Base-by-base conservation (phyloP, 2,329 filamentous ascomycete genomes). In the Atkinsonella hypoxylon region DNA sequence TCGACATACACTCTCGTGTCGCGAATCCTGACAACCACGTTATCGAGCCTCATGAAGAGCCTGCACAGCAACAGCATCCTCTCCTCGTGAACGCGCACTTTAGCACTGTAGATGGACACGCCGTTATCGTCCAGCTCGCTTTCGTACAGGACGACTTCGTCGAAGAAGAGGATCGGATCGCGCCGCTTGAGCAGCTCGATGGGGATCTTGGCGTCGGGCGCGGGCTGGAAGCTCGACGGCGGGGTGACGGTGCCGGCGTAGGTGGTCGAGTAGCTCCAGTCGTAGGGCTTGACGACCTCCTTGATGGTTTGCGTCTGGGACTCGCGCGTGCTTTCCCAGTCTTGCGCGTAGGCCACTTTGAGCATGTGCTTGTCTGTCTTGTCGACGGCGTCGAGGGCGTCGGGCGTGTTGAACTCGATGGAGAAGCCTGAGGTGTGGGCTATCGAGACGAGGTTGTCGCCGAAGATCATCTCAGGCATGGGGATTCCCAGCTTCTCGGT, bases 381-480 rank as follows among this genome's bases (percentile, higher is more conserved):
- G 72, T 95, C 91, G 46, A 98, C 93, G 53, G 77, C 75, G 67
- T 96, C 89, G 56, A 98, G 77, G 22, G 91, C 93, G 64, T 91
- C 88, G 59, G 82, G 86, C 20, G 93, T 86, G 64, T 85, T 85
- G 74, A 97, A 98, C 49, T 77, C 71, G 55, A 97, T 74, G 43
- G 74, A 73, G 89, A 89, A 98, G 43, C 82, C 80, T n/a, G 78
- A 82, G 18, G 78, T 55, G 70, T 97, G 89, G 49, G 82, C 74
- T 53, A 98, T 76, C 7, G 79, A 71, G 40, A 95, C 83, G 52
- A 85, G 73, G 67, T 98, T 98, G 73, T 98, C 90, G 54, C 93
- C 93, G 64, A 98, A 98, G 57, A 98, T 98, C 93, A 98, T 98
- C 72, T 98, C 93, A 9, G 93, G 93, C 40, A 91, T 81, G 17